phyloP scores from a whole-genome alignment of 192 early-diverging fungal species.

The Entomortierella lignicola region DNA sequence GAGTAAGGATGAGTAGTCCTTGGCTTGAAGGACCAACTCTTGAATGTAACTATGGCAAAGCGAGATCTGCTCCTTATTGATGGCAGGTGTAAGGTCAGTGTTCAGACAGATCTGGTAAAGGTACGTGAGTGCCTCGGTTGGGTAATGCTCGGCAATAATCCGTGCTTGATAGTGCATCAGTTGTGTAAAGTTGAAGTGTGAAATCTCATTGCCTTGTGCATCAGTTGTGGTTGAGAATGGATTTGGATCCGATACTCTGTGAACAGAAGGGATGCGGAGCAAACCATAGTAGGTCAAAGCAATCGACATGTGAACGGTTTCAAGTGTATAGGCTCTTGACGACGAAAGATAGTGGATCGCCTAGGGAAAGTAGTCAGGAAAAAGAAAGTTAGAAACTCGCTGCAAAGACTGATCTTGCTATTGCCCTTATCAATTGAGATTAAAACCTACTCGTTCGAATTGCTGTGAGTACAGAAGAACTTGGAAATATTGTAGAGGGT shows the following conservation, averaged over 20 bases:
- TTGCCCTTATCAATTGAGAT: neutral
- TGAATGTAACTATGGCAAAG: constrained; percentile 64
- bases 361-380: constrained; percentile 4
- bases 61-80: constrained; percentile 62
- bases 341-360: constrained; percentile 81
- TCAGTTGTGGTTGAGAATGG: constrained; percentile 35
- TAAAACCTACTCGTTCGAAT: constrained; percentile 75
- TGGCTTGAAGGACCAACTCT: constrained; percentile 70
- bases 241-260: constrained; percentile 55
- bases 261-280: constrained; percentile 73
- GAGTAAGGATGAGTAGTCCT: constrained; percentile 68
- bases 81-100: constrained; percentile 48
- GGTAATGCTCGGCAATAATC: constrained; percentile 52
- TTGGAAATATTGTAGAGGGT: constrained; percentile 82
- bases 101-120: constrained; percentile 69
- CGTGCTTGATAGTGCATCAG: constrained; percentile 37
- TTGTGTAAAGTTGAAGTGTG: constrained; percentile 47
- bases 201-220: constrained; percentile 52
- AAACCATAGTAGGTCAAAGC: constrained; percentile 83
- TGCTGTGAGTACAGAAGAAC: constrained; percentile 89
- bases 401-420: neutral
- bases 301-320: constrained; percentile 94
- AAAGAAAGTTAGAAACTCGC: constrained; percentile 4
- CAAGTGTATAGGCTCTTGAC: constrained; percentile 70
- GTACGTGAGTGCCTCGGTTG: constrained; percentile 72